These are phyloP conservation scores for Dothistroma septosporum DNA, from an alignment of 2,329 filamentous ascomycete genomes.

Conservation along the genomic window DNA sequence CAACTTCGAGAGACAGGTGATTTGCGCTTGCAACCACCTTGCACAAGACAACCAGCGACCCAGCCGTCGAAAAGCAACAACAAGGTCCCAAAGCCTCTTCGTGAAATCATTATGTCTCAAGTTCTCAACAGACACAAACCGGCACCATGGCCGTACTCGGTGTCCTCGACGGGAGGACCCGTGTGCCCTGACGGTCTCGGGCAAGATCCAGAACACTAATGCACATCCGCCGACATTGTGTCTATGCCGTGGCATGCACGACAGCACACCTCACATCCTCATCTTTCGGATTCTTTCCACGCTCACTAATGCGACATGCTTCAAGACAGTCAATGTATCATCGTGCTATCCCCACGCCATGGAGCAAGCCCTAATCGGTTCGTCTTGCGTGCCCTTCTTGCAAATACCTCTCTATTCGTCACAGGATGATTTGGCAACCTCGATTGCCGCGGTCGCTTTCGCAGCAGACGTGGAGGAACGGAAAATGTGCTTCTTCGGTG, in stretches of 20 bases:
- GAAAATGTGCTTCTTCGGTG: too few relatives aligned
- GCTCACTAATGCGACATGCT: background rate
- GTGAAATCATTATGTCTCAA: background rate
- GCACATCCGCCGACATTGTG: background rate
- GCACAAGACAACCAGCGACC: background rate
- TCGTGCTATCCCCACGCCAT: background rate
- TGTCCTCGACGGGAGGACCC: background rate
- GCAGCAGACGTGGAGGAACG: too few relatives aligned
- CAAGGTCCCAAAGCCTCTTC: background rate
- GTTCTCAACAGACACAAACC: too few relatives aligned
- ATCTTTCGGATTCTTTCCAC: background rate
- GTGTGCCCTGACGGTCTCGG: background rate
- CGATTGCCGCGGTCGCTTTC: background rate
- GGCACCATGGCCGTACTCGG: background rate
- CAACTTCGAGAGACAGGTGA: background rate
- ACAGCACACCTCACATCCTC: background rate
- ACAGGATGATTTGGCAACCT: background rate
- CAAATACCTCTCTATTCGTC: background rate
- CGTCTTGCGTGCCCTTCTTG: background rate
- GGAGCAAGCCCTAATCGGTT: background rate
- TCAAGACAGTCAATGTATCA: background rate
- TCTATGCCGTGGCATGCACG: background rate
- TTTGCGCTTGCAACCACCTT: background rate
- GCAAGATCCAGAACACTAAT: background rate
- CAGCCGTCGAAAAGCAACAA: background rate